These are phyloP conservation scores for Pulveroboletus frians DNA, from an alignment of 768 basidiomycete species.

Conservation along the genomic window DNA sequence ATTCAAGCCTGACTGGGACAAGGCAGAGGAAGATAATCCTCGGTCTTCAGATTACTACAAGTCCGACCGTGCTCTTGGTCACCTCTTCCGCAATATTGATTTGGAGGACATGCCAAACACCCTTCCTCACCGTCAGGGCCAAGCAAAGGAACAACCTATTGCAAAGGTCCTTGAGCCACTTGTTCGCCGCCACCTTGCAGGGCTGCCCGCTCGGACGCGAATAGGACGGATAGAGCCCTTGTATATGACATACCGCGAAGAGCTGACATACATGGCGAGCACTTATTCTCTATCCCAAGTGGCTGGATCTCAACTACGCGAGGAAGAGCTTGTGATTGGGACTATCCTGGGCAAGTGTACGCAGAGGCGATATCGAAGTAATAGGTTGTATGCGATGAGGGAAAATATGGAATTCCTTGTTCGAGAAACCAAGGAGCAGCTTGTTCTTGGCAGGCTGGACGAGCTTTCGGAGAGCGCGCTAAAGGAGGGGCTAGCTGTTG, in stretches of 20 bases:
- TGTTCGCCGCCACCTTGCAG: conserved; percentile 20
- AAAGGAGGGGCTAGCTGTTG: conserved; percentile 40
- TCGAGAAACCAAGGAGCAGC: conserved; percentile 40
- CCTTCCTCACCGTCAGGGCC: conserved; percentile 4
- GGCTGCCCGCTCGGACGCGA: neutral
- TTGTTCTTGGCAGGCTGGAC: conserved; percentile 25
- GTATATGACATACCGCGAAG: conserved; percentile 45
- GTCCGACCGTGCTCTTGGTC: conserved; percentile 65
- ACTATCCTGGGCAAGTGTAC: conserved; percentile 68
- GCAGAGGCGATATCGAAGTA: conserved; percentile 54
- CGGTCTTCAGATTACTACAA: conserved; percentile 63
- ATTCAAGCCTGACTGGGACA: conserved; percentile 78
- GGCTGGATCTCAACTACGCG: conserved; percentile 51
- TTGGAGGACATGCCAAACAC: conserved; percentile 34
- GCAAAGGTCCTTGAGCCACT: conserved; percentile 13
- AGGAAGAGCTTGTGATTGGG: conserved; percentile 72
- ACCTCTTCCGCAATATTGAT: conserved; percentile 59
- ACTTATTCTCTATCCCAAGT: conserved; percentile 61
- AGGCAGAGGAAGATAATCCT: conserved; percentile 49
- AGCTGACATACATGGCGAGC: conserved; percentile 64
- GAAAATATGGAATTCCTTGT: conserved; percentile 51
- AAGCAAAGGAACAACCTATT: conserved; percentile 32
- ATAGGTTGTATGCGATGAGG: conserved; percentile 58
- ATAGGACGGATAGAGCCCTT: conserved; percentile 14
- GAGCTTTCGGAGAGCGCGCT: conserved; percentile 27